These are phyloP conservation scores for Mallotus nudiflorus DNA, from an alignment of 345 rosid genomes.

Conservation along the genomic window DNA sequence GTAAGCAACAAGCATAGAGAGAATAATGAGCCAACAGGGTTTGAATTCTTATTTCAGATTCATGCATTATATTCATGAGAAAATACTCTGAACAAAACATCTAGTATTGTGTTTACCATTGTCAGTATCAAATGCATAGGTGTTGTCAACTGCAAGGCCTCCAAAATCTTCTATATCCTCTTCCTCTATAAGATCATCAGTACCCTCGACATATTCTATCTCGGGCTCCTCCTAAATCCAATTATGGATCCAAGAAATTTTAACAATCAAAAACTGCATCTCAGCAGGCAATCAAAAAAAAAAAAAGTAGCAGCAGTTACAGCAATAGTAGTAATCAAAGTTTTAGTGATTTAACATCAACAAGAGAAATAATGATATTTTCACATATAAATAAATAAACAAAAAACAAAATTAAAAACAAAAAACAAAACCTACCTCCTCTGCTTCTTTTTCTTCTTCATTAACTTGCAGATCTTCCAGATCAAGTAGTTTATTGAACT, in stretches of 20 bases:
- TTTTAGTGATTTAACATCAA: not conserved
- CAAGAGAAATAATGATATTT: not conserved
- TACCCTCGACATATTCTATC: conserved; percentile 78
- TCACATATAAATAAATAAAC: too few relatives aligned
- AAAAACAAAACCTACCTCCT: conserved; percentile 56
- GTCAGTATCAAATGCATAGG: conserved; percentile 31
- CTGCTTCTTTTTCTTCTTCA: conserved; percentile 41
- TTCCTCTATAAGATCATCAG: conserved; percentile 76
- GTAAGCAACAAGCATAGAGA: not conserved
- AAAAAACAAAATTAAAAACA: too few relatives aligned
- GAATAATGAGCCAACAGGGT: not conserved
- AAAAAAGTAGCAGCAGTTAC: not conserved
- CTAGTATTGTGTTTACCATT: conserved; percentile 32
- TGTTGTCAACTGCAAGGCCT: conserved; percentile 36
- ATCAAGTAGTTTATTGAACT: conserved; percentile 56
- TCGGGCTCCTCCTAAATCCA: conserved; percentile 55
- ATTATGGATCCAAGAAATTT: not conserved
- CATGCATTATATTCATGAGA: not conserved
- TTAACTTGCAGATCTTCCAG: conserved; percentile 33
- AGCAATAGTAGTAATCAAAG: too few relatives aligned
- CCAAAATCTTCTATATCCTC: conserved; percentile 81
- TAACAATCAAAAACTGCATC: not conserved
- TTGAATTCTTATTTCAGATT: not conserved
- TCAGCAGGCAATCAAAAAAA: not conserved
- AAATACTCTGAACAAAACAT: not conserved